Percentiles rank a stretch among this genome's conserved stretches.
These are phyloP conservation scores for Aspergillus texensis DNA, from an alignment of 2,329 filamentous ascomycete species.

Conservation along the genomic window DNA sequence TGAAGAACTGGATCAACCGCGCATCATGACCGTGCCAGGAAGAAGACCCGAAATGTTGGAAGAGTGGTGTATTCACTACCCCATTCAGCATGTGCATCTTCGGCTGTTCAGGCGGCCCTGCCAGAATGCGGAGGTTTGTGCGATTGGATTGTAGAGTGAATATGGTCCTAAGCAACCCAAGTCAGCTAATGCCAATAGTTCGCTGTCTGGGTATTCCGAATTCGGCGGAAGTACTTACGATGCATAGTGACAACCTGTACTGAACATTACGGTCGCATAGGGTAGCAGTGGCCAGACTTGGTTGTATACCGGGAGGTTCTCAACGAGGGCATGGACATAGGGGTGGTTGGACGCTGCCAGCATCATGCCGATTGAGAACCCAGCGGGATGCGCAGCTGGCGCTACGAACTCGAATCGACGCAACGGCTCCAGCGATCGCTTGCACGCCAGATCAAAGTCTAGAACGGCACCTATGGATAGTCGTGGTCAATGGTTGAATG, in stretches of 20 bases:
- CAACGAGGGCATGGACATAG: slow-evolving; percentile 39
- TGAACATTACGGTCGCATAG: slow-evolving; percentile 49
- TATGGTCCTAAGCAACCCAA: slow-evolving; percentile 30
- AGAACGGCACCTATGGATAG: slow-evolving; percentile 24
- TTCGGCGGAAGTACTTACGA: slow-evolving; percentile 31
- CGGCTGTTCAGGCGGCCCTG: slow-evolving; percentile 30
- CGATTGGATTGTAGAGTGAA: slow-evolving; percentile 40
- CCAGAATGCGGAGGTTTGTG: slow-evolving; percentile 39
- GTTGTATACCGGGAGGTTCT: slow-evolving; percentile 39
- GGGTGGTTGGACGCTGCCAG: slow-evolving; percentile 39
- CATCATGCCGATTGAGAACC: slow-evolving; percentile 49
- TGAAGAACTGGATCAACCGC: slow-evolving; percentile 16
- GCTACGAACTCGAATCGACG: slow-evolving; percentile 46
- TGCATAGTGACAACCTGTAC: slow-evolving; percentile 48
- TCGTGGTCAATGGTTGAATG: background rate
- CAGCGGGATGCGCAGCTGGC: slow-evolving; percentile 44
- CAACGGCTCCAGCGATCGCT: slow-evolving; percentile 43
- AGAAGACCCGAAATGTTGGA: slow-evolving; percentile 46
- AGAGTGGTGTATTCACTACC: slow-evolving; percentile 43
- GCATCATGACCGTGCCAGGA: slow-evolving; percentile 48
- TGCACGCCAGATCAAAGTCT: slow-evolving; percentile 45
- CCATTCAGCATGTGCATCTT: slow-evolving; percentile 45
- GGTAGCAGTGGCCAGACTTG: slow-evolving; percentile 44
- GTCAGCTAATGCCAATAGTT: background rate
- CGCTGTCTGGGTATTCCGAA: background rate